Percentiles rank a stretch among this genome's conserved stretches.
Conservation (phyloP, 352 stramenopile genomes). For the Detonula confervacea region DNA sequence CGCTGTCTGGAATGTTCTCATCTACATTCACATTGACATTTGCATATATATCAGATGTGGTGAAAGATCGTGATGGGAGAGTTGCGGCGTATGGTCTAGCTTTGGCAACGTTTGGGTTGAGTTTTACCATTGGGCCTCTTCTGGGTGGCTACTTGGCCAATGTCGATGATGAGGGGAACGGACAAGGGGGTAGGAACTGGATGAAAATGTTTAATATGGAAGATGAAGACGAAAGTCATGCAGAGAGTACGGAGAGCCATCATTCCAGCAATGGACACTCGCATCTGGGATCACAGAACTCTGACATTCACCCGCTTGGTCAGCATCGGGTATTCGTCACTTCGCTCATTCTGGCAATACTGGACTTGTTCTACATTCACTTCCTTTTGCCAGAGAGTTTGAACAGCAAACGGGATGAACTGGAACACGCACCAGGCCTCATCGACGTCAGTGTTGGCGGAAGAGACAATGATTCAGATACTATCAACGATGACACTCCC, state of each 20-base stretch:
- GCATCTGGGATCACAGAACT: not conserved
- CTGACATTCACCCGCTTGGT: constrained; percentile 47
- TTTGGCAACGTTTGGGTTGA: constrained; percentile 87
- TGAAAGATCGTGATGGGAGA: constrained; percentile 74
- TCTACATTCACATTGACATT: constrained; percentile 90
- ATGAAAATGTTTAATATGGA: constrained; percentile 47
- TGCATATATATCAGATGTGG: constrained; percentile 89
- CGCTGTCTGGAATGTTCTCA: constrained; percentile 85
- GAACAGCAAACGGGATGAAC: constrained; percentile 25
- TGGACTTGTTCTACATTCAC: constrained; percentile 87
- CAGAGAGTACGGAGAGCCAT: not conserved
- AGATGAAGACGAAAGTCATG: constrained; percentile 19
- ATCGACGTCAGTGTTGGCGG: constrained; percentile 8
- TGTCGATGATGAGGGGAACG: constrained; percentile 35
- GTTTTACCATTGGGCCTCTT: constrained; percentile 87
- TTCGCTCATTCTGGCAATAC: constrained; percentile 77
- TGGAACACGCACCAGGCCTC: constrained; percentile 33
- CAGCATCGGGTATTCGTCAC: constrained; percentile 82
- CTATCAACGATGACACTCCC: constrained; percentile 5
- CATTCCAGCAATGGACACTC: not conserved
- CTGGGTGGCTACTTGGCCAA: constrained; percentile 85
- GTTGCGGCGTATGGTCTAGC: constrained; percentile 88
- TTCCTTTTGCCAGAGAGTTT: constrained; percentile 84
- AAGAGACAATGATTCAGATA: not conserved
- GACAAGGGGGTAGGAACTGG: constrained; percentile 34